These are phyloP conservation scores for Elongisporangium anandrum DNA, from an alignment of 352 stramenopile species.

Conservation along the genomic window DNA sequence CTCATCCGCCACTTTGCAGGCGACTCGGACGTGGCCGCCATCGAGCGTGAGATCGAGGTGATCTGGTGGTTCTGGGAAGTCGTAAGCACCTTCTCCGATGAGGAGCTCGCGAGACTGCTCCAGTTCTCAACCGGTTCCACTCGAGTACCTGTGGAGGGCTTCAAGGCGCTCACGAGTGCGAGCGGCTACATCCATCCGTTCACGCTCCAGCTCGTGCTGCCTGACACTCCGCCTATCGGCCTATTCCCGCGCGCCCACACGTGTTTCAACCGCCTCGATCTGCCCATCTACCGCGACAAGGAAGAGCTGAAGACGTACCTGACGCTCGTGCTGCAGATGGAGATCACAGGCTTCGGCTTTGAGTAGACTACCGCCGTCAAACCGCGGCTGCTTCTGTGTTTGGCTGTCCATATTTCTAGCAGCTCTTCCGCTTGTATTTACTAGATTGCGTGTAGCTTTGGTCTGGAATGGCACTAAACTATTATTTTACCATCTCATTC, in stretches of 20 bases:
- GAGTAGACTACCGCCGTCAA: slow-evolving; percentile 36
- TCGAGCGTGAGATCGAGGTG: slow-evolving; percentile 59
- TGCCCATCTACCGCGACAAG: slow-evolving; percentile 75
- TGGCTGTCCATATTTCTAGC: too few relatives aligned
- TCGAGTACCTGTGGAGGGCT: slow-evolving; percentile 89
- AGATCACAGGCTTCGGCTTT: slow-evolving; percentile 74
- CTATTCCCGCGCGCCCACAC: slow-evolving; percentile 82
- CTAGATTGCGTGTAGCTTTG: too few relatives aligned
- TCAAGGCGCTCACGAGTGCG: slow-evolving; percentile 72
- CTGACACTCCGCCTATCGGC: slow-evolving; percentile 36
- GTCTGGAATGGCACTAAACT: too few relatives aligned
- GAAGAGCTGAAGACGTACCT: slow-evolving; percentile 84
- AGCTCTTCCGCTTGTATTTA: too few relatives aligned
- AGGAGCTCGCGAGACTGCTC: slow-evolving; percentile 94
- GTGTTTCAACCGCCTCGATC: slow-evolving; percentile 87
- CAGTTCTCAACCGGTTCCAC: slow-evolving; percentile 97
- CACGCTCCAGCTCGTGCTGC: slow-evolving; percentile 64
- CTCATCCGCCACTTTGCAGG: slow-evolving; percentile 31
- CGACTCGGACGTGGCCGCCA: slow-evolving; percentile 41
- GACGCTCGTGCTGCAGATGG: slow-evolving; percentile 85
- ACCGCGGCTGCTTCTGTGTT: too few relatives aligned
- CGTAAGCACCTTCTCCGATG: slow-evolving; percentile 78
- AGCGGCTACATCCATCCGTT: slow-evolving; percentile 81
- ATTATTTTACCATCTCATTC: too few relatives aligned
- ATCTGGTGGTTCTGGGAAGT: slow-evolving; percentile 91